Conservation (phyloP, 345 rosid genomes). For the Rubroshorea leprosula region DNA sequence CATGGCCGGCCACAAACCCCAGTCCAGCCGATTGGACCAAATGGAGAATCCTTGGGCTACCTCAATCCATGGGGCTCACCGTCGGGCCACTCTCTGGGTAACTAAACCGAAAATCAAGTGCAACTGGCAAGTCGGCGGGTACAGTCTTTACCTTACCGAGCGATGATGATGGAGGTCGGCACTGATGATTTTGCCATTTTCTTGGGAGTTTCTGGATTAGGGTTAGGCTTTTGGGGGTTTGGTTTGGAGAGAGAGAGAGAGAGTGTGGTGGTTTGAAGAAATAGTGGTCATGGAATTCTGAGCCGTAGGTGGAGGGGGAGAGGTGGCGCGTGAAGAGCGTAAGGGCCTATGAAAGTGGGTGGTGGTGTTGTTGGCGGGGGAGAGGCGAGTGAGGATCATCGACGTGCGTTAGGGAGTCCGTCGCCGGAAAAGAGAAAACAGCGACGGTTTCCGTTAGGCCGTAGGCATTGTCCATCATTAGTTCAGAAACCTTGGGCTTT, state of each 20-base stretch:
- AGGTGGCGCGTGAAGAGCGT: conserved; percentile 35
- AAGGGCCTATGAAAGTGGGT: conserved; percentile 8
- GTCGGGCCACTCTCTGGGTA: conserved; percentile 70
- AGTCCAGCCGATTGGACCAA: conserved; percentile 90
- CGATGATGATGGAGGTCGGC: conserved; percentile 87
- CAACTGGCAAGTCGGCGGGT: conserved; percentile 54
- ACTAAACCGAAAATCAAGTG: conserved; percentile 82
- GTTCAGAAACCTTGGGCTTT: too few species aligned
- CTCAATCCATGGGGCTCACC: conserved; percentile 85
- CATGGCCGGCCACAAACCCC: conserved; percentile 86
- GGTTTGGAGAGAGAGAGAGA: conserved; percentile 38
- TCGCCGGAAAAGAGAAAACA: too few species aligned
- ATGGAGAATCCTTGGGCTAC: conserved; percentile 92
- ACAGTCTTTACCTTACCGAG: conserved; percentile 52
- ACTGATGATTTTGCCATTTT: conserved; percentile 52
- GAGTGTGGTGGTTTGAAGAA: conserved; percentile 64
- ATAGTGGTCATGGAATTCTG: conserved; percentile 68
- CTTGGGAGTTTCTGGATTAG: conserved; percentile 14
- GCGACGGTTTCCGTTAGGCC: too few species aligned
- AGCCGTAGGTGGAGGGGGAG: conserved; percentile 31
- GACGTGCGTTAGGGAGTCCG: conserved; percentile 1
- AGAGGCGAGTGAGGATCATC: conserved; percentile 44
- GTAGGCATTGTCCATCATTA: too few species aligned
- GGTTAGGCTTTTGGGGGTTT: conserved; percentile 23
- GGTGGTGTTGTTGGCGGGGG: conserved; percentile 56